Evolutionary conservation across 2,329 filamentous ascomycete genomes (phyloP).

Genomic region (Drechslera avenae): DNA sequence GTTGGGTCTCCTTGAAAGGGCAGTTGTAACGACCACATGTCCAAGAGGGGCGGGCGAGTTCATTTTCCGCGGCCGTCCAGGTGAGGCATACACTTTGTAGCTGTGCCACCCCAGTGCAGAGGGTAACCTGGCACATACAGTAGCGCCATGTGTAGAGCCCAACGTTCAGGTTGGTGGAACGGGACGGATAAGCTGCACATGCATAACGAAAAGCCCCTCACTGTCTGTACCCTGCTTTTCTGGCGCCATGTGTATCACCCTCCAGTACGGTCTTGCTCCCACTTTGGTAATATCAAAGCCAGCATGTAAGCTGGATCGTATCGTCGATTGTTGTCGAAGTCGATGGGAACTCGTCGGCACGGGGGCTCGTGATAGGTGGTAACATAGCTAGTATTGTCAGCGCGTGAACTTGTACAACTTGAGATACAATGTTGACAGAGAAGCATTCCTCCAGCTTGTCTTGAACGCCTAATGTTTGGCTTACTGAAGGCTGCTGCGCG

Average conservation of each 20-base stretch:
- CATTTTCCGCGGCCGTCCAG: neutral
- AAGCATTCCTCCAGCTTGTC: too few species aligned
- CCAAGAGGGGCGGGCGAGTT: neutral
- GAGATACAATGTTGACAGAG: too few species aligned
- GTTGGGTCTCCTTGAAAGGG: neutral
- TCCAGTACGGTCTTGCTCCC: neutral
- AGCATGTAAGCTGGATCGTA: too few species aligned
- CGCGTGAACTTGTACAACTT: too few species aligned
- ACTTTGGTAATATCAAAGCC: too few species aligned
- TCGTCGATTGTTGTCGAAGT: too few species aligned
- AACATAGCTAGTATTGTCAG: too few species aligned
- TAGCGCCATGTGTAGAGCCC: slow-evolving; percentile 5
- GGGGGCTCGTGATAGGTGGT: too few species aligned
- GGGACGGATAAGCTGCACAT: neutral
- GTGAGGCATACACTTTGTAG: neutral
- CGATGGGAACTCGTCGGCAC: too few species aligned
- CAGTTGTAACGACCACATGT: neutral
- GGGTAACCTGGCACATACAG: neutral
- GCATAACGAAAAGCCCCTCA: neutral
- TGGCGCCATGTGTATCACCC: neutral
- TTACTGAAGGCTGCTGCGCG: too few species aligned
- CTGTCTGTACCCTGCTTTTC: neutral
- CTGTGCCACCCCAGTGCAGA: slow-evolving; percentile 7
- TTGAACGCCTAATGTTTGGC: too few species aligned
- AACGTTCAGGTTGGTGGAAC: neutral